Base-by-base conservation (phyloP, 2,329 filamentous ascomycete species). In the Colletotrichum agaves region DNA sequence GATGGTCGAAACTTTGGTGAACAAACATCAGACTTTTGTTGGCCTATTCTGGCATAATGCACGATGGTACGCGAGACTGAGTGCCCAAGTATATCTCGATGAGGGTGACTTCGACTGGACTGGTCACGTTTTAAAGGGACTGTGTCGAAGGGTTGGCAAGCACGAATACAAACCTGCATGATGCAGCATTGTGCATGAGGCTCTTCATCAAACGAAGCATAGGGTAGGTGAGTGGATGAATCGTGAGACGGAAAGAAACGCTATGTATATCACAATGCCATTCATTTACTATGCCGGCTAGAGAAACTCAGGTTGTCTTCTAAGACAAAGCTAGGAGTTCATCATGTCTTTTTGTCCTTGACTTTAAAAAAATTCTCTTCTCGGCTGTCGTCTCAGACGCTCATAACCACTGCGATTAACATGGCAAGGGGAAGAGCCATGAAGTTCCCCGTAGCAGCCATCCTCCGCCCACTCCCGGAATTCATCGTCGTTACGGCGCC, bases 51-150 rank as follows among this genome's bases (percentile, higher is more conserved):
- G 84, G 8, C 88, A 94, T 71, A 83, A 79, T 0, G 85, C 85
- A 0, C 83, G 83, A 60, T 86, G 90, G 76, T 97, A 91, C 91
- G 83, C 85, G 0, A 82, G 95, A 55, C 74, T 97, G 53, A 94
- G 91, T 75, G 93, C 88, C 13, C 94, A 97, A 82, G 86, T 96
- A 0, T 98, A 96, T 76, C 79, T 98, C n/a, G 93, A 93, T 27
- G 76, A 90, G 71, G 83, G 84, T 12, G 94, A 98, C 77, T 97
- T 96, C 74, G 87, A 91, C 75, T 92, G 87, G 86, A 85, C 86
- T 4, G 92, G 84, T 0, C 75, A 82, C 57, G 80, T 85, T 8
- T 77, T 96, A 73, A 85, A 87, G 75, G 78, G 81, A 41, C 50
- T 87, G 13, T 80, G 78, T 63, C 75, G 77, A 58, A 77, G 83